phyloP scores from a whole-genome alignment of 2,329 filamentous ascomycete species.

The Ciborinia camelliae region DNA sequence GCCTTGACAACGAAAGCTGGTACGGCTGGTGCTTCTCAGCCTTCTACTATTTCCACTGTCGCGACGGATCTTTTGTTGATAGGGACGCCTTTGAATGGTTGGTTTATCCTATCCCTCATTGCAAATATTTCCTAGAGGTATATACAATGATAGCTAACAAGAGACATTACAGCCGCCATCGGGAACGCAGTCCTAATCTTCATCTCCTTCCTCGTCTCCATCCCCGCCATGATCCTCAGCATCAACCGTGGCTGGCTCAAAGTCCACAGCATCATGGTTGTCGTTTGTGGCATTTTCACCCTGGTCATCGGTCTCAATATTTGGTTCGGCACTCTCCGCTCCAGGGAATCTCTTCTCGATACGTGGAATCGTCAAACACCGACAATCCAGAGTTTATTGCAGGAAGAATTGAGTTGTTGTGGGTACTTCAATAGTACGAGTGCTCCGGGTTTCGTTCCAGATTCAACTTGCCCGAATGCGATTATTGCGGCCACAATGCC shows the following conservation, averaged over 20 bases:
- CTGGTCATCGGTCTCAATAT: slow-evolving; percentile 63
- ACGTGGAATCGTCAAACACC: slow-evolving; percentile 59
- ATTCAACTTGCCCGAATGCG: slow-evolving; percentile 64
- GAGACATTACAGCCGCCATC: slow-evolving; percentile 54
- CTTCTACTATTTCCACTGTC: slow-evolving; percentile 47
- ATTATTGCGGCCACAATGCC: slow-evolving; percentile 66
- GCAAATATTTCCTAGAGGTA: too few relatives aligned
- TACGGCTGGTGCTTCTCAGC: slow-evolving; percentile 41
- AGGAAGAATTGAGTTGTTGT: slow-evolving; percentile 75
- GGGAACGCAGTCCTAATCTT: slow-evolving; percentile 71
- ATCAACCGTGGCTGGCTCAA: slow-evolving; percentile 68
- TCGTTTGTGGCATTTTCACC: slow-evolving; percentile 61
- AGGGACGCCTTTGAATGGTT: slow-evolving; percentile 52
- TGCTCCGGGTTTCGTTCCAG: slow-evolving; percentile 65
- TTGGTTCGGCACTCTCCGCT: slow-evolving; percentile 71
- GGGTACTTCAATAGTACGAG: slow-evolving; percentile 72
- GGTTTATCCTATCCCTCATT: slow-evolving; percentile 26
- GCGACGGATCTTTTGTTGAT: slow-evolving; percentile 50
- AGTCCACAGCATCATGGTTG: slow-evolving; percentile 60
- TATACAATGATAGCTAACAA: slow-evolving; percentile 8
- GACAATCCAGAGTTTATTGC: slow-evolving; percentile 63
- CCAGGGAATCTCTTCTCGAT: slow-evolving; percentile 57
- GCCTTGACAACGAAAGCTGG: slow-evolving; percentile 48
- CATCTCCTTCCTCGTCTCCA: slow-evolving; percentile 62
- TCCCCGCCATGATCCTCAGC: slow-evolving; percentile 68